A percentile compares a stretch with the other conserved stretches of the same genome.
phyloP scores from a whole-genome alignment of 495 filamentous ascomycete genomes.

The Penicillium cataractarum region DNA sequence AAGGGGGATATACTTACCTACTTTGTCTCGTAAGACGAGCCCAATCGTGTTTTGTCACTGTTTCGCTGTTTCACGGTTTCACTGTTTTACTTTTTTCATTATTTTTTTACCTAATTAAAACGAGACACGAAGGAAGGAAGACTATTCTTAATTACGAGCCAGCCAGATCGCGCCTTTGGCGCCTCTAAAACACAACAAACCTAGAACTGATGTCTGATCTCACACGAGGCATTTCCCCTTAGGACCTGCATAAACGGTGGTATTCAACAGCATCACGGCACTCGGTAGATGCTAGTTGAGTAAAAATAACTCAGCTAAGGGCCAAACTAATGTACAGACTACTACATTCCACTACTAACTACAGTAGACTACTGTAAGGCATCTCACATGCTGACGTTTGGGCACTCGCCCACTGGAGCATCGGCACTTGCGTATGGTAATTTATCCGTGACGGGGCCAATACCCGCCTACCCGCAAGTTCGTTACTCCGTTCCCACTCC shows the following conservation, averaged over 20 bases:
- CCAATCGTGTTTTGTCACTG: slow-evolving; percentile 10
- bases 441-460: not conserved
- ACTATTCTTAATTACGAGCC: slow-evolving; percentile 2
- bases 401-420: slow-evolving; percentile 16
- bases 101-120: slow-evolving; percentile 25
- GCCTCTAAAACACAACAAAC: not conserved
- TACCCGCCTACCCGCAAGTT: too few relatives aligned
- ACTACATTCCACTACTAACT: too few relatives aligned
- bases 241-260: not conserved
- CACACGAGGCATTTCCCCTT: not conserved
- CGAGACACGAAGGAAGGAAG: not conserved
- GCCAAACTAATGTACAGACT: too few relatives aligned
- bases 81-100: too few relatives aligned
- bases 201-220: not conserved
- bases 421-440: slow-evolving; percentile 13
- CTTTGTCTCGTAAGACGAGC: not conserved
- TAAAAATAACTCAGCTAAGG: too few relatives aligned
- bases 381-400: slow-evolving; percentile 27
- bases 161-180: slow-evolving; percentile 1
- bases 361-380: not conserved
- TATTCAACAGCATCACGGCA: too few relatives aligned
- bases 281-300: too few relatives aligned
- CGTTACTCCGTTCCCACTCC: too few relatives aligned
- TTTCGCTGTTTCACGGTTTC: too few relatives aligned
- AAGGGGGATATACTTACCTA: slow-evolving; percentile 22